Evolutionary conservation across 345 rosid genomes (phyloP), one percentile per base, ranked within the genome.

Genomic region (Toxicodendron radicans): DNA sequence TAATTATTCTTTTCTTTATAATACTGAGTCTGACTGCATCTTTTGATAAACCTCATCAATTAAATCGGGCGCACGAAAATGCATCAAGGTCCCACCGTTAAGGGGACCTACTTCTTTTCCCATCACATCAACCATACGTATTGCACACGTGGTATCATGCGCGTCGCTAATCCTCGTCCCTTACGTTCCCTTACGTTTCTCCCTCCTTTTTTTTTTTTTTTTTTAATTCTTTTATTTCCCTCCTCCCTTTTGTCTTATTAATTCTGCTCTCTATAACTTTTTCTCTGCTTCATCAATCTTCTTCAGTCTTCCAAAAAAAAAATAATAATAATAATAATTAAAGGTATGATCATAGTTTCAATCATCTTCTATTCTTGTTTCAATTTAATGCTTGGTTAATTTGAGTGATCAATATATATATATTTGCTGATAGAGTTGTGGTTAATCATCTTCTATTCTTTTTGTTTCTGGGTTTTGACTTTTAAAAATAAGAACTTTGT

Each of bases 111-210:
- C 67, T 27, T 35, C 12, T 5, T 58, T 24, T 35, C 17, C 18
- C 61, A 10, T 72, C 61, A 58, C 24, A 51, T 49, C 62, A 49
- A 73, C 63, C 41, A 1, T 77, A 5, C 33, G 5, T 18, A n/a
- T 8, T 10, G 0, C 33, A 77, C 87, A 88, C 87, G 89, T 93
- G 93, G 76, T 83, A 20, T 12, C 79, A 32, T 76, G 35, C 65
- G 74, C 68, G 83, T 77, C 89, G 48, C 61, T 51, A 18, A 4
- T 20, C 33, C 68, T 32, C 60, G 52, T 20, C 84, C 79, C 70
- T 54, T 79, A 84, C 92, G 92, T 56, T 20, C 84, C 79, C 70
- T 54, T 79, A 84, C 92, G 92, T 85, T 77, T 84, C 87, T 68
- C 67, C 57, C 16, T 72, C 75, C 7, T 2, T 10, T 30, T 24